Evolutionary conservation across 495 filamentous ascomycete species (phyloP).

Genomic region (Elaphomyces granulatus): DNA sequence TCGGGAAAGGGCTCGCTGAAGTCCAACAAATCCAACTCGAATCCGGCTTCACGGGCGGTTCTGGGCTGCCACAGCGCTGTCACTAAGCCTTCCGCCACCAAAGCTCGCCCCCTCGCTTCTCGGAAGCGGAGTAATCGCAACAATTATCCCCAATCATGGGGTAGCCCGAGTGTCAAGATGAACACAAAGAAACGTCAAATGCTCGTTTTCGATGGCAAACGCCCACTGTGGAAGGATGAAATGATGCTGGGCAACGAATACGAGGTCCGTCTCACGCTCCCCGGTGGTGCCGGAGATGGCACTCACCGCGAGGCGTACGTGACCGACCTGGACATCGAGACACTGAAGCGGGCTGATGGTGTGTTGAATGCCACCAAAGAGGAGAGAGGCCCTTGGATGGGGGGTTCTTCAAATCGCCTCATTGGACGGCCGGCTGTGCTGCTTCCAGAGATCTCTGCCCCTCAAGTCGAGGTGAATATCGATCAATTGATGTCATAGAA

Average conservation of each 20-base stretch:
- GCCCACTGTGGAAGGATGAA: conserved; percentile 91
- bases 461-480: conserved; percentile 24
- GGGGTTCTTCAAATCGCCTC: conserved; percentile 18
- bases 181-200: conserved; percentile 95
- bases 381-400: conserved; percentile 73
- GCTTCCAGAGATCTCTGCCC: conserved; percentile 20
- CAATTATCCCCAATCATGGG: conserved; percentile 87
- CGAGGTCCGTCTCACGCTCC: conserved; percentile 75
- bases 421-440: conserved; percentile 28
- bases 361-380: conserved; percentile 61
- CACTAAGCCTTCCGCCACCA: conserved; percentile 24
- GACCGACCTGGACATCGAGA: conserved; percentile 88
- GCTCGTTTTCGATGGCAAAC: conserved; percentile 78
- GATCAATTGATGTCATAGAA: conserved; percentile 28
- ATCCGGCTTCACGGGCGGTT: conserved; percentile 24
- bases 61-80: conserved; percentile 37
- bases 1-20: conserved; percentile 37
- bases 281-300: conserved; percentile 45
- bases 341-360: conserved; percentile 71
- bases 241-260: conserved; percentile 97
- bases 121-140: conserved; percentile 75
- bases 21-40: conserved; percentile 19
- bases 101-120: conserved; percentile 33
- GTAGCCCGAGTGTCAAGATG: conserved; percentile 78
- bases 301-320: conserved; percentile 51